These are phyloP conservation scores for Styphnolobium japonicum DNA, from an alignment of 306 rosid genomes.

Conservation along the genomic window DNA sequence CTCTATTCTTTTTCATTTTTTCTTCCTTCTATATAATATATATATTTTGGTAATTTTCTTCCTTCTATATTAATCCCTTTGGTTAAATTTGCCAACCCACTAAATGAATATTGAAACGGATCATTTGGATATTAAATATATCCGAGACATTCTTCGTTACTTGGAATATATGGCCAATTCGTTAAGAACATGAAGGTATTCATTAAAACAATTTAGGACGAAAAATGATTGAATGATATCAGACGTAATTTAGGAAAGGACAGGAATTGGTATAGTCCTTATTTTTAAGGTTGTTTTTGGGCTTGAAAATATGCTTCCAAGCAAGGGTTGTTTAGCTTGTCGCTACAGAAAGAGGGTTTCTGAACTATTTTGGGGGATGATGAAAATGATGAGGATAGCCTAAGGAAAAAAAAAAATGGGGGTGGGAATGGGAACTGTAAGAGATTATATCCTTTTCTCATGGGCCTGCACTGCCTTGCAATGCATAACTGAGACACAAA, in stretches of 20 bases:
- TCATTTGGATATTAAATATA: background rate
- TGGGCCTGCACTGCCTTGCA: conserved; percentile 31
- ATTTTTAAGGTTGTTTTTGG: background rate
- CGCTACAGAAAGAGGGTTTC: background rate
- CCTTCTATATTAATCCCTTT: background rate
- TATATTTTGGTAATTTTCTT: too few species aligned
- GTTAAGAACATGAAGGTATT: background rate
- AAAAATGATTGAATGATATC: background rate
- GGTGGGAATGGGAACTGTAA: background rate
- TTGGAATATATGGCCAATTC: background rate
- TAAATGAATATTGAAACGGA: background rate
- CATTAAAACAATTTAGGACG: background rate
- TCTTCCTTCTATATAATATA: too few species aligned
- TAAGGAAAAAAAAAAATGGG: background rate
- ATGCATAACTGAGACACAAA: conserved; percentile 31
- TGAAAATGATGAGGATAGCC: background rate
- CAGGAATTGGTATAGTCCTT: background rate
- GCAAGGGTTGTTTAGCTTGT: conserved; percentile 10
- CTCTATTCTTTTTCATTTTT: background rate
- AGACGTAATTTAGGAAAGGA: background rate
- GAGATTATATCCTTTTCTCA: conserved; percentile 24
- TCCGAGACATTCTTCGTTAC: conserved; percentile 14
- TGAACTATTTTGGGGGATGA: conserved; percentile 17
- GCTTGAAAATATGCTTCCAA: background rate
- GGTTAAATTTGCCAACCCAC: background rate